Conservation (phyloP, 2,329 filamentous ascomycete species). For the Fusarium sp. region DNA sequence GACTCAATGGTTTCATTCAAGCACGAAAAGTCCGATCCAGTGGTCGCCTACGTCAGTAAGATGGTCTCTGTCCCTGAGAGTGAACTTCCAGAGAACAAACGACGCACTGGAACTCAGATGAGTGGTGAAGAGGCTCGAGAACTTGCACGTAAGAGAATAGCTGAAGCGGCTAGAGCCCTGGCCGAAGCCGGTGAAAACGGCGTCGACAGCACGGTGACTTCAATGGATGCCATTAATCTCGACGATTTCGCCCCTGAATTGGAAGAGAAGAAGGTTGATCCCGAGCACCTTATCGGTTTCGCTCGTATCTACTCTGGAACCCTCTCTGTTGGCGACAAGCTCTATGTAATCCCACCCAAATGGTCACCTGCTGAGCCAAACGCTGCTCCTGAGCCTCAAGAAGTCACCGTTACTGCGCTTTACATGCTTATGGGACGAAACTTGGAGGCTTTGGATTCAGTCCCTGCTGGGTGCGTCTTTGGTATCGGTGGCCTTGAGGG, state of each 20-base stretch:
- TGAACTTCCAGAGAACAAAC: slow-evolving; percentile 89
- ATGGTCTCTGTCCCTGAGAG: slow-evolving; percentile 97
- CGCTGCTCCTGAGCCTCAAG: slow-evolving; percentile 78
- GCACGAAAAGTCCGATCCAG: slow-evolving; percentile 75
- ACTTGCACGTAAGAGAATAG: slow-evolving; percentile 86
- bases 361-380: slow-evolving; percentile 86
- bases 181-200: slow-evolving; percentile 66
- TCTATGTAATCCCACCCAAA: slow-evolving; percentile 94
- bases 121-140: slow-evolving; percentile 92
- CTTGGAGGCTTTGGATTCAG: slow-evolving; percentile 83
- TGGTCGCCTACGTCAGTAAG: slow-evolving; percentile 97
- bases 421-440: slow-evolving; percentile 97
- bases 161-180: slow-evolving; percentile 86
- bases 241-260: slow-evolving; percentile 63
- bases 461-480: slow-evolving; percentile 95
- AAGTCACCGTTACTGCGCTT: slow-evolving; percentile 86
- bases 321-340: slow-evolving; percentile 86
- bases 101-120: slow-evolving; percentile 73
- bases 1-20: slow-evolving; percentile 89
- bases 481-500: slow-evolving; percentile 94
- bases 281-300: slow-evolving; percentile 93
- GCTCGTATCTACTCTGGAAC: slow-evolving; percentile 94
- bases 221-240: slow-evolving; percentile 72
- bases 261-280: slow-evolving; percentile 73
- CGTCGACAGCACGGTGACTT: slow-evolving; percentile 68